Evolutionary conservation across 768 basidiomycete species (phyloP).

Genomic region (Mrakia gelida): DNA sequence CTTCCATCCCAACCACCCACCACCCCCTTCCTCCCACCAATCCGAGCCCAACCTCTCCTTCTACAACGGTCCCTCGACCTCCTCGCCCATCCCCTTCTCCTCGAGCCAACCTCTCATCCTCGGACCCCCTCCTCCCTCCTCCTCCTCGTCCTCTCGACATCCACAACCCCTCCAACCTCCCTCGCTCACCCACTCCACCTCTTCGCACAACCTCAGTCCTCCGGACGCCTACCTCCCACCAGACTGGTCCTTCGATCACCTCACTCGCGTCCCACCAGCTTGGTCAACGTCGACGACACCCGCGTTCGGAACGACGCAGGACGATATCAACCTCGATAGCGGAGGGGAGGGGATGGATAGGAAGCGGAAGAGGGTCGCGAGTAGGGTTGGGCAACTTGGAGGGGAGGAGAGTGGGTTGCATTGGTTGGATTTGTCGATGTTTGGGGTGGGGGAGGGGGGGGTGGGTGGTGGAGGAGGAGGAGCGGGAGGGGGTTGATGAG

Average conservation of each 20-base stretch:
- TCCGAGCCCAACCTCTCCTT: constrained; percentile 1
- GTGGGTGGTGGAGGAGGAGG: too few species aligned
- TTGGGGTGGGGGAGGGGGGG: neutral
- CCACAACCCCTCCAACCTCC: neutral
- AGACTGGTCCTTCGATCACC: neutral
- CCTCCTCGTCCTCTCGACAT: neutral
- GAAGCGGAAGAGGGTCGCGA: constrained; percentile 16
- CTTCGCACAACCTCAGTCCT: neutral
- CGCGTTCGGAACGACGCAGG: neutral
- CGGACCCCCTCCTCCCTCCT: neutral
- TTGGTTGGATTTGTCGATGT: constrained; percentile 20
- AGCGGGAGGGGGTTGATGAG: neutral
- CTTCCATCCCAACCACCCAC: neutral
- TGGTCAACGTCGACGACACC: neutral
- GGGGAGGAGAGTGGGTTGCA: constrained; percentile 10
- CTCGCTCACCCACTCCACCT: neutral
- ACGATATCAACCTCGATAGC: constrained; percentile 10
- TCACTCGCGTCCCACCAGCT: neutral
- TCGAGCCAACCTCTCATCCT: neutral
- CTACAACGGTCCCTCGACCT: neutral
- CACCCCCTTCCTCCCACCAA: neutral
- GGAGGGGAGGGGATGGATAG: neutral
- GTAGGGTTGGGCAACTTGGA: neutral
- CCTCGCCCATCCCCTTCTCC: neutral
- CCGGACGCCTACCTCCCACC: neutral